Evolutionary conservation across 345 rosid species (phyloP).

Genomic region (Hibiscus syriacus): DNA sequence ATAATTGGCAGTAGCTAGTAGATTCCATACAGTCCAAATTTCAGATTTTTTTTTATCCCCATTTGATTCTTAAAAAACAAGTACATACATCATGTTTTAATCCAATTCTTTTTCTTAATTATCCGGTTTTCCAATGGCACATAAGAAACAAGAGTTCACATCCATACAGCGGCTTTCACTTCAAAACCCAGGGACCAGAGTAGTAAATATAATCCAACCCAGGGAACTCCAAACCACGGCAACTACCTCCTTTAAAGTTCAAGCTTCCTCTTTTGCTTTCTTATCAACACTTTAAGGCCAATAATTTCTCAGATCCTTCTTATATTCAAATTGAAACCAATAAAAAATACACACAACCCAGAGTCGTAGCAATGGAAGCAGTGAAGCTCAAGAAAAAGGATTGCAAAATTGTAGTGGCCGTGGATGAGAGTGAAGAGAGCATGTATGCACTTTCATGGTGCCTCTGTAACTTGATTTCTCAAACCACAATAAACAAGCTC

Average conservation of each 20-base stretch:
- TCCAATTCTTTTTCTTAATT: neutral
- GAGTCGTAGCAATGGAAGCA: slow-evolving; percentile 21
- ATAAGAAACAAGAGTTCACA: neutral
- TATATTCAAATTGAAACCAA: no score
- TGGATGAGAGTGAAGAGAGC: slow-evolving; percentile 89
- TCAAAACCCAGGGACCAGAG: neutral
- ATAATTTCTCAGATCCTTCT: neutral
- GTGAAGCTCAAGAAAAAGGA: slow-evolving; percentile 12
- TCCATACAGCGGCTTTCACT: neutral
- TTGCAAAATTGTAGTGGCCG: slow-evolving; percentile 63
- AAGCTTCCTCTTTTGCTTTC: neutral
- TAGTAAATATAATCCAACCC: neutral
- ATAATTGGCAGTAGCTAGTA: neutral
- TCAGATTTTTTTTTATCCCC: neutral
- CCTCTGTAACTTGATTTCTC: slow-evolving; percentile 45
- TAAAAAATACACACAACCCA: neutral
- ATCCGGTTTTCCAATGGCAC: neutral
- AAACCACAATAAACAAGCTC: slow-evolving; percentile 30
- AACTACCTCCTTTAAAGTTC: neutral
- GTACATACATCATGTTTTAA: no score
- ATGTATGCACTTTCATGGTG: slow-evolving; percentile 91
- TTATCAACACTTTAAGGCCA: slow-evolving; percentile 12
- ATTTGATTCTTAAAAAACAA: neutral
- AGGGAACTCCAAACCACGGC: neutral
- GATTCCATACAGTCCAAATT: neutral